Evolutionary conservation across 2,329 filamentous ascomycete genomes (phyloP).

Genomic region (Peltaster fructicola): DNA sequence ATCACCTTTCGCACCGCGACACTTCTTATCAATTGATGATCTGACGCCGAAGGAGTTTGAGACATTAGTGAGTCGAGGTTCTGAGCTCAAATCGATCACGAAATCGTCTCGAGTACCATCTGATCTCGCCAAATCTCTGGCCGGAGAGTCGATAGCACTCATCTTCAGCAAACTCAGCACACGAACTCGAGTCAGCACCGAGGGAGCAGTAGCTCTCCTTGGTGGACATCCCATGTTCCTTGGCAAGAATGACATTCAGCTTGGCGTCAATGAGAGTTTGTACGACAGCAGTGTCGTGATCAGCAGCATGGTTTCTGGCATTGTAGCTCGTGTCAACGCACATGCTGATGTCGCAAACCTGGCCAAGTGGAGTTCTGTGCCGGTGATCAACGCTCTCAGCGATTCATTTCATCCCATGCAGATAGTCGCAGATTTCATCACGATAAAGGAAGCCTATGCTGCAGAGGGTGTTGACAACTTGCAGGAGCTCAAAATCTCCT

Average conservation of each 20-base stretch:
- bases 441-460: slow-evolving; percentile 63
- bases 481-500: slow-evolving; percentile 88
- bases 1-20: slow-evolving; percentile 51
- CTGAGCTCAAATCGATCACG: slow-evolving; percentile 55
- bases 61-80: slow-evolving; percentile 67
- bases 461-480: too few relatives aligned
- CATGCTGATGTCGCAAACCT: slow-evolving; percentile 32
- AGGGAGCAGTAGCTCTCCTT: slow-evolving; percentile 73
- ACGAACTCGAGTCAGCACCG: slow-evolving; percentile 80
- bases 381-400: slow-evolving; percentile 46
- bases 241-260: slow-evolving; percentile 86
- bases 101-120: slow-evolving; percentile 46
- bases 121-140: slow-evolving; percentile 43
- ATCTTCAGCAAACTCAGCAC: slow-evolving; percentile 96
- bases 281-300: slow-evolving; percentile 83
- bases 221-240: slow-evolving; percentile 94
- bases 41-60: slow-evolving; percentile 64
- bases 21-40: slow-evolving; percentile 83
- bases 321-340: slow-evolving; percentile 34
- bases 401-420: slow-evolving; percentile 89
- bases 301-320: slow-evolving; percentile 46
- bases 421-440: slow-evolving; percentile 84
- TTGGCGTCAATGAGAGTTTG: slow-evolving; percentile 92
- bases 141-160: slow-evolving; percentile 74
- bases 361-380: slow-evolving; percentile 30